Conservation (phyloP, 2,329 filamentous ascomycete genomes). For the Talaromyces sp. region DNA sequence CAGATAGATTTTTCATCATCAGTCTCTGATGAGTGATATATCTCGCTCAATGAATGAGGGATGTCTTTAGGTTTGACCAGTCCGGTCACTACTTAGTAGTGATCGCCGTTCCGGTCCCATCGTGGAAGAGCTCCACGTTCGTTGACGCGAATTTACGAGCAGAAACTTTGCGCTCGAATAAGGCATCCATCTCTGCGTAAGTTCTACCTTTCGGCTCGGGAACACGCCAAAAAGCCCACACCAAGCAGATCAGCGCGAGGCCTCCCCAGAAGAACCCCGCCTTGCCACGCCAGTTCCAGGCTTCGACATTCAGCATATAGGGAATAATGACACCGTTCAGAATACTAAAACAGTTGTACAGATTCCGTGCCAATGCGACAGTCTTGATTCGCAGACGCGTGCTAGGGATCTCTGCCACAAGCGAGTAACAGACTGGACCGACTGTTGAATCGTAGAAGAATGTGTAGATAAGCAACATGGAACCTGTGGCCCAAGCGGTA, state of each 20-base stretch:
- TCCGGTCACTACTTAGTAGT: background rate
- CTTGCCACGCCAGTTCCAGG: slow-evolving; percentile 26
- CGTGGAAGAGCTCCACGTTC: background rate
- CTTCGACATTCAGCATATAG: slow-evolving; percentile 37
- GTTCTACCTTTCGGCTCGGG: slow-evolving; percentile 76
- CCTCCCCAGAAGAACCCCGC: slow-evolving; percentile 46
- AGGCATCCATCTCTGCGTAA: slow-evolving; percentile 78
- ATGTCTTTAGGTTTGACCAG: too few species aligned
- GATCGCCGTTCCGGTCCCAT: background rate
- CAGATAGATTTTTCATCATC: too few species aligned
- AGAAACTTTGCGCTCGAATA: slow-evolving; percentile 71
- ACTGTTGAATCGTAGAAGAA: slow-evolving; percentile 29
- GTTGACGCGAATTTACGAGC: slow-evolving; percentile 63
- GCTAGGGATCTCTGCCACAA: slow-evolving; percentile 45
- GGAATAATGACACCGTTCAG: slow-evolving; percentile 40
- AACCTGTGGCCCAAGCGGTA: slow-evolving; percentile 44
- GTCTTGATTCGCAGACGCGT: slow-evolving; percentile 46
- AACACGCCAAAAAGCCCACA: slow-evolving; percentile 77
- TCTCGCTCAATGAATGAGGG: too few species aligned
- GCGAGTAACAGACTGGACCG: slow-evolving; percentile 40
- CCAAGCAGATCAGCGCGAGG: slow-evolving; percentile 72
- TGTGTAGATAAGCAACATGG: background rate
- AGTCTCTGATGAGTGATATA: too few species aligned
- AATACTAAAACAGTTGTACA: slow-evolving; percentile 39
- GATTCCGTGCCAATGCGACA: slow-evolving; percentile 40